Evolutionary conservation across 371 early-diverging fungal species (phyloP).

Genomic region (Smittium mucronatum): DNA sequence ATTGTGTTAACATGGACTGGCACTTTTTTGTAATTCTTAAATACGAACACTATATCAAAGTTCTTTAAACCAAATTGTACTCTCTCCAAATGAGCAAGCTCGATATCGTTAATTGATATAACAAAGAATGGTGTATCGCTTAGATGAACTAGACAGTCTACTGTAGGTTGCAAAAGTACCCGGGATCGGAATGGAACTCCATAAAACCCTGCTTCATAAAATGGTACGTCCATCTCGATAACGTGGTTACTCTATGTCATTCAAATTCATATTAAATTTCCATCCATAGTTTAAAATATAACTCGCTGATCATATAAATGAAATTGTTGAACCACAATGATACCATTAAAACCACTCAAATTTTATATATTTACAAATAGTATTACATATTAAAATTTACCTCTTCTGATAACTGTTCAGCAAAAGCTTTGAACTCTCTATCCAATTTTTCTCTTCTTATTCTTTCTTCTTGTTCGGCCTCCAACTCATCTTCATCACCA

Average conservation of each 20-base stretch:
- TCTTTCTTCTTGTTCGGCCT: conserved; percentile 88
- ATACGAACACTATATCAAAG: conserved; percentile 98
- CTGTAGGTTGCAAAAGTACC: conserved; percentile 92
- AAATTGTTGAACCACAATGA: no score
- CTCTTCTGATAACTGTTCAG: conserved; percentile 74
- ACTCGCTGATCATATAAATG: no score
- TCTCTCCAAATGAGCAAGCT: conserved; percentile 96
- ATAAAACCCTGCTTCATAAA: conserved; percentile 87
- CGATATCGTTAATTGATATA: conserved; percentile 89
- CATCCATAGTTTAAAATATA: no score
- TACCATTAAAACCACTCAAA: background rate
- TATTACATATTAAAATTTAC: background rate
- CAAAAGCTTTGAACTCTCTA: conserved; percentile 89
- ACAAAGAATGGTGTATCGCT: conserved; percentile 95
- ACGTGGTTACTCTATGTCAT: conserved; percentile 48
- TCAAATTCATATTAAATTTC: no score
- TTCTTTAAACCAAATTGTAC: conserved; percentile 97
- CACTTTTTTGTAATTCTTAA: conserved; percentile 82
- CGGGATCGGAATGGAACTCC: conserved; percentile 95
- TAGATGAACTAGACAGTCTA: conserved; percentile 93
- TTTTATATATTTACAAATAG: background rate
- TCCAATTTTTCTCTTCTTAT: conserved; percentile 76
- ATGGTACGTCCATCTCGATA: conserved; percentile 88
- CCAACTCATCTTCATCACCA: conserved; percentile 95
- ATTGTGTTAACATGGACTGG: conserved; percentile 96